phyloP scores from a whole-genome alignment of 768 basidiomycete genomes.

The Vararia minispora region DNA sequence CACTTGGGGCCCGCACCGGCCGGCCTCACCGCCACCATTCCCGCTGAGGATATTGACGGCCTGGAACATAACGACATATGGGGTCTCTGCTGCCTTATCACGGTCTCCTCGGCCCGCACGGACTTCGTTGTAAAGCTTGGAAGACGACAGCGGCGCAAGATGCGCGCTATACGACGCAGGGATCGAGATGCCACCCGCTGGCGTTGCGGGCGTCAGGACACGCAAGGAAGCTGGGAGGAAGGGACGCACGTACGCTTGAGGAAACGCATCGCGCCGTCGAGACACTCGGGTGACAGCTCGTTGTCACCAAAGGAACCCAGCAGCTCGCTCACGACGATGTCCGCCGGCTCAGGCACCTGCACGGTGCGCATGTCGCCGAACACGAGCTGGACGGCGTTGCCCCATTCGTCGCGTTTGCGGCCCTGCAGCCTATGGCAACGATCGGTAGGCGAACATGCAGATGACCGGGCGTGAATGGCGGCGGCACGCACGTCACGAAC shows the following conservation, averaged over 20 bases:
- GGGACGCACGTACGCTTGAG: conserved; percentile 60
- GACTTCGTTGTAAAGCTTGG: conserved; percentile 85
- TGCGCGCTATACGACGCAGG: conserved; percentile 94
- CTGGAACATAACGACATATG: conserved; percentile 98
- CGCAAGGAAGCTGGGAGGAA: neutral
- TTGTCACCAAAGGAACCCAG: conserved; percentile 98
- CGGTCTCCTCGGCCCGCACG: conserved; percentile 43
- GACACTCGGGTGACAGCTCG: conserved; percentile 94
- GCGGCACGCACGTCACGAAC: conserved; percentile 83
- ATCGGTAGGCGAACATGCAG: too few relatives aligned
- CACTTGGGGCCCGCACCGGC: conserved; percentile 68
- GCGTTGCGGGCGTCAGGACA: conserved; percentile 4
- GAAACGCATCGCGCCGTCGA: conserved; percentile 91
- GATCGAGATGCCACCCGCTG: conserved; percentile 91
- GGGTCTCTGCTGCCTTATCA: conserved; percentile 76
- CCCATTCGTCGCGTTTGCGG: conserved; percentile 76
- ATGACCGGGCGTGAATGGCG: too few relatives aligned
- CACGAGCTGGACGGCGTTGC: conserved; percentile 63
- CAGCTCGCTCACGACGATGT: conserved; percentile 92
- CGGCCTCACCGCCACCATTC: conserved; percentile 46
- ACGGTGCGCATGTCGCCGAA: conserved; percentile 91
- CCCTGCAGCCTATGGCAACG: conserved; percentile 60
- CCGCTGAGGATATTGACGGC: conserved; percentile 85
- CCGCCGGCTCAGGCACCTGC: conserved; percentile 74
- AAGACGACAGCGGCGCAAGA: conserved; percentile 88